phyloP scores from a whole-genome alignment of 2,329 filamentous ascomycete species.

The Ophiocordyceps unilateralis region DNA sequence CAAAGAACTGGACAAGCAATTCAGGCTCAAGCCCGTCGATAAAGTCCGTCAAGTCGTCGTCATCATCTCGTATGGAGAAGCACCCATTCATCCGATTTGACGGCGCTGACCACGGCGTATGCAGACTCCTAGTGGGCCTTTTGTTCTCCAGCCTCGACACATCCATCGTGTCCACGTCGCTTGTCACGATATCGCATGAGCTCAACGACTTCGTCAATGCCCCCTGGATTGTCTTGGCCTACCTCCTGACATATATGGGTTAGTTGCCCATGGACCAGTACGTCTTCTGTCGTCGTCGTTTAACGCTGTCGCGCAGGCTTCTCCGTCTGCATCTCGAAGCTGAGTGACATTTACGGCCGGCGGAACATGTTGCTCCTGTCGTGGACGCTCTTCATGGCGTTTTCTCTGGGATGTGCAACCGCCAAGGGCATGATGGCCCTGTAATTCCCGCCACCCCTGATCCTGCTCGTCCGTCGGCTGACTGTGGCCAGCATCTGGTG shows the following conservation, averaged over 20 bases:
- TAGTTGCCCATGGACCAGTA: conserved; percentile 3
- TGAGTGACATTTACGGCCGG: conserved; percentile 42
- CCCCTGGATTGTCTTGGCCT: conserved; percentile 37
- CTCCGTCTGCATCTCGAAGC: conserved; percentile 37
- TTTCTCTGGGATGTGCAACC: conserved; percentile 35
- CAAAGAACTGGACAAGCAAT: neutral
- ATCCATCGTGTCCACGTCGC: conserved; percentile 39
- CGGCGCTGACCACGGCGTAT: conserved; percentile 4
- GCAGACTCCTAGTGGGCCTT: conserved; percentile 31
- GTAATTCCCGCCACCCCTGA: conserved; percentile 15
- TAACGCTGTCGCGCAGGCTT: conserved; percentile 22
- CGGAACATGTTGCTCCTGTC: conserved; percentile 29
- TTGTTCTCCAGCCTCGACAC: conserved; percentile 40
- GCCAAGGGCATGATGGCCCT: conserved; percentile 32
- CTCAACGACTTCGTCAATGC: conserved; percentile 31
- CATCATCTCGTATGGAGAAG: conserved; percentile 15
- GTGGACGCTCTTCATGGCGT: conserved; percentile 36
- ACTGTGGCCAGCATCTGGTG: conserved; percentile 31
- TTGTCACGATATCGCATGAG: conserved; percentile 37
- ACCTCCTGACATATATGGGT: conserved; percentile 40
- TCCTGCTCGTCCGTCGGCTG: conserved; percentile 3
- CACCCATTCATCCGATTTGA: neutral
- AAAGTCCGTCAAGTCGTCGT: conserved; percentile 12
- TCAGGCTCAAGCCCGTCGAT: neutral
- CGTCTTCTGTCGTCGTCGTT: conserved; percentile 1